Evolutionary conservation across 2,329 filamentous ascomycete genomes (phyloP), one percentile per base, ranked within the genome.

Genomic region (Chrysoporthe deuterocubensis): DNA sequence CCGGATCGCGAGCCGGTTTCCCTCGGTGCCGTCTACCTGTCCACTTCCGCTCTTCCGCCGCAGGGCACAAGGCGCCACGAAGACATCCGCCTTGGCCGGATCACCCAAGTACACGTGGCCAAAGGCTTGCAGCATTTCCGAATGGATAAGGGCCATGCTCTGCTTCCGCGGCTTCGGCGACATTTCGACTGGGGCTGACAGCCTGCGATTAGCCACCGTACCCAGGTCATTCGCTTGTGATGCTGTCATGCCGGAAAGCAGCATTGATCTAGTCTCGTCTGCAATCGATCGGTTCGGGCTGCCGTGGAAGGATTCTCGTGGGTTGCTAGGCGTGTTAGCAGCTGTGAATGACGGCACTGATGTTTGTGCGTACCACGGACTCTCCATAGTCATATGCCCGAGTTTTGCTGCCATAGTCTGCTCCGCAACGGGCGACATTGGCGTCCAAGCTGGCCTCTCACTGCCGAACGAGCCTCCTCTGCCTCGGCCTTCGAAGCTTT

Each of bases 51-150:
- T 80, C 37, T 74, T 68, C 40, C 78, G 75, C 18, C 81, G 80
- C 26, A 83, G 73, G 21, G 78, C 76, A 3, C 82, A 75, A 1
- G 82, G 79, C 6, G 81, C 78, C 7, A 85, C 76, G 64, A 84
- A 83, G 58, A 80, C 82, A 67, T 84, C 81, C 44, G 82, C 81
- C 11, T 78, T 81, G 58, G 75, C 73, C 7, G 72, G 71, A 68
- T 83, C 80, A 52, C 76, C 76, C n/a, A 81, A 77, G 68, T 82
- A 82, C 34, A 79, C 73, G 58, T 77, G 75, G 1, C 80, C 81
- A 78, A 80, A 83, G 4, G 76, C 77, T 44, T 78, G 76, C 9
- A 84, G 76, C 58, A 78, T 77, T 4, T 79, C 73, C 26, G 65
- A 58, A 37, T 76, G 78, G 13, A 76, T 71, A 21, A 76, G 70